phyloP scores from a whole-genome alignment of 768 basidiomycete species.

The Phaffia australis region DNA sequence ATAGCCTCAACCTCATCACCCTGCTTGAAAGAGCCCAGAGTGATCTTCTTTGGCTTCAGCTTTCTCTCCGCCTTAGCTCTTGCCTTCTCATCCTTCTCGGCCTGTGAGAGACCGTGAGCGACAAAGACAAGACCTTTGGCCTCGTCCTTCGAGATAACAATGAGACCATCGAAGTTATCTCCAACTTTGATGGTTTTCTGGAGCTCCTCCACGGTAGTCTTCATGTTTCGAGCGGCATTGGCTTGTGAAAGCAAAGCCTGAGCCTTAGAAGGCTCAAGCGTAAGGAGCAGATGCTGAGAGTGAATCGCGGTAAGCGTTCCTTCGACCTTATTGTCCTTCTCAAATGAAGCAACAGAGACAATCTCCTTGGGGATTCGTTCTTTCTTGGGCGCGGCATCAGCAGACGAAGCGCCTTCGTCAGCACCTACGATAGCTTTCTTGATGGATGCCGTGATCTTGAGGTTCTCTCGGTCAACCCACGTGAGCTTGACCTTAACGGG shows the following conservation, averaged over 20 bases:
- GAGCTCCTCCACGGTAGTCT: conserved; percentile 55
- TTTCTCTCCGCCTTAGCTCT: conserved; percentile 32
- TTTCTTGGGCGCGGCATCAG: background rate
- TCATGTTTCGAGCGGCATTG: conserved; percentile 71
- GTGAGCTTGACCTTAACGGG: conserved; percentile 74
- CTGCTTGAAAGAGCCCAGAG: conserved; percentile 49
- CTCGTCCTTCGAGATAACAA: conserved; percentile 77
- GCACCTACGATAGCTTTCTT: conserved; percentile 51
- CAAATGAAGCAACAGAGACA: conserved; percentile 27
- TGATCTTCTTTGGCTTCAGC: conserved; percentile 29
- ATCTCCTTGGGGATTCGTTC: background rate
- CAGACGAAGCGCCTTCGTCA: background rate
- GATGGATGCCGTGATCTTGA: conserved; percentile 70
- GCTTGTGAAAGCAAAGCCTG: conserved; percentile 77
- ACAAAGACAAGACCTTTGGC: conserved; percentile 81
- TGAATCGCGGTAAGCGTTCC: conserved; percentile 60
- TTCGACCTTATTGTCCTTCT: conserved; percentile 34
- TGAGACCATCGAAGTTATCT: conserved; percentile 60
- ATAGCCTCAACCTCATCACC: conserved; percentile 71
- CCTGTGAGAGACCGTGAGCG: conserved; percentile 44
- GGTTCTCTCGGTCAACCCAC: conserved; percentile 48
- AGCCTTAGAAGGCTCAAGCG: conserved; percentile 52
- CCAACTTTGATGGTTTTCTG: conserved; percentile 54
- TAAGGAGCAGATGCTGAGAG: conserved; percentile 67
- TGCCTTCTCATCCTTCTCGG: conserved; percentile 29